These are phyloP conservation scores for Phytopythium delawarense DNA, from an alignment of 352 stramenopile species.

Conservation along the genomic window DNA sequence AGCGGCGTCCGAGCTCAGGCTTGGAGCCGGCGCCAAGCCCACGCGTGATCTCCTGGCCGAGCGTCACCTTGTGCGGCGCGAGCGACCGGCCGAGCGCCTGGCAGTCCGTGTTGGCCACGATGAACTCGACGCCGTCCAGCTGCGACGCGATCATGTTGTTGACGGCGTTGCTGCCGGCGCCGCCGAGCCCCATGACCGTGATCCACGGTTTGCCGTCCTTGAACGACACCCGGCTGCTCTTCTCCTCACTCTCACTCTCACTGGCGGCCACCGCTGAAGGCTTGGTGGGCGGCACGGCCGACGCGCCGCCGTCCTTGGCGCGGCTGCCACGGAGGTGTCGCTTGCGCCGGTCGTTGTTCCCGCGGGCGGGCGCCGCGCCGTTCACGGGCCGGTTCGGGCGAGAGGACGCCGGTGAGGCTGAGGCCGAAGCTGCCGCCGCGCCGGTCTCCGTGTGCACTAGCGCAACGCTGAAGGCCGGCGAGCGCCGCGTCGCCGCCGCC, in stretches of 20 bases:
- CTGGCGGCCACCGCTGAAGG: rapidly evolving
- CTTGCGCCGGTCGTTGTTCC: conserved; percentile 4
- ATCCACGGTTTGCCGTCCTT: conserved; percentile 85
- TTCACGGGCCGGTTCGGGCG: conserved; percentile 1
- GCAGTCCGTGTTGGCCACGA: conserved; percentile 95
- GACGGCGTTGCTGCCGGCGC: conserved; percentile 81
- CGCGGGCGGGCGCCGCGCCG: conserved; percentile 1
- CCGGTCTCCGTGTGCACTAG: conserved; percentile 5
- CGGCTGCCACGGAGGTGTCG: conserved; percentile 3
- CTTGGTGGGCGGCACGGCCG: background rate
- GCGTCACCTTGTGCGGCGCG: conserved; percentile 75
- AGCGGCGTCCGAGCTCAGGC: conserved; percentile 68
- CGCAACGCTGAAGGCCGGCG: background rate
- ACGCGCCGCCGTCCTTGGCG: background rate
- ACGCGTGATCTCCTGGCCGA: conserved; percentile 84
- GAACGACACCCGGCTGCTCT: conserved; percentile 30
- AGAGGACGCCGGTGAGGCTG: background rate
- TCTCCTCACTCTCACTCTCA: background rate
- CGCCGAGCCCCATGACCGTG: conserved; percentile 81
- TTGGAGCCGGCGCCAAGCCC: conserved; percentile 80
- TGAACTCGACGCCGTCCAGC: conserved; percentile 92
- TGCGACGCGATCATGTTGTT: conserved; percentile 90
- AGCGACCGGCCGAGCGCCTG: conserved; percentile 84
- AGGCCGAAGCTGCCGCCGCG: background rate
- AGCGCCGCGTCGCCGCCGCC: background rate